Evolutionary conservation across 345 rosid genomes (phyloP), one percentile per base, ranked within the genome.

Genomic region (Euphorbia tirucalli): DNA sequence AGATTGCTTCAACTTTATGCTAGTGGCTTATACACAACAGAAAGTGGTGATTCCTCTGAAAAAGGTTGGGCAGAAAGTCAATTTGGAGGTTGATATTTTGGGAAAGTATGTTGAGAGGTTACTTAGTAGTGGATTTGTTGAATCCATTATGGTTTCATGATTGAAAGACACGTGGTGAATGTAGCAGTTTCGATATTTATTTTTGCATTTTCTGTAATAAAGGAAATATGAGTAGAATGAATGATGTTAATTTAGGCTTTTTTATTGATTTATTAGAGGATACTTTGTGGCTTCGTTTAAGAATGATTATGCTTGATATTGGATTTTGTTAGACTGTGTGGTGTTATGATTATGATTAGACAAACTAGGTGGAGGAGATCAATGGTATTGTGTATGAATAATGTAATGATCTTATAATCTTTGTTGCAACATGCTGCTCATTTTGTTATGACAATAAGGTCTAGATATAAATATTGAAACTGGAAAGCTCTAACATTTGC

Each of bases 71-170:
- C 88, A 93, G 70, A 93, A 90, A 77, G 97, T 93, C 69, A 93
- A 93, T 76, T 72, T 93, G 77, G 98, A 93, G 84, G 96, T 92
- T 74, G 97, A 93, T 73, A 90, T 93, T 57, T 81, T 93, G 78
- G 98, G 93, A 57, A 93, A 93, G 79, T 90, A 93, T 64, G 98
- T 93, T 11, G 98, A 92, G 86, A 92, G 96, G 79, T 84, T 94
- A 41, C 95, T 94, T 61, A 58, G 83, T 27, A 84, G 76, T 73
- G 88, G 91, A 9, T 83, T 85, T 66, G 83, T 78, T 15, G 87
- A 85, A 31, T 84, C 88, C 4, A 74, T 85, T 24, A 86, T 74
- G 71, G 31, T 41, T 52, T 74, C 70, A 1, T 76, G 77, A 78
- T 21, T 0, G 15, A 41, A 24, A 37, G 25, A 37, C 54, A 69